These are phyloP conservation scores for Plectosphaerella sp. DNA, from an alignment of 2,329 filamentous ascomycete genomes.

Conservation along the genomic window DNA sequence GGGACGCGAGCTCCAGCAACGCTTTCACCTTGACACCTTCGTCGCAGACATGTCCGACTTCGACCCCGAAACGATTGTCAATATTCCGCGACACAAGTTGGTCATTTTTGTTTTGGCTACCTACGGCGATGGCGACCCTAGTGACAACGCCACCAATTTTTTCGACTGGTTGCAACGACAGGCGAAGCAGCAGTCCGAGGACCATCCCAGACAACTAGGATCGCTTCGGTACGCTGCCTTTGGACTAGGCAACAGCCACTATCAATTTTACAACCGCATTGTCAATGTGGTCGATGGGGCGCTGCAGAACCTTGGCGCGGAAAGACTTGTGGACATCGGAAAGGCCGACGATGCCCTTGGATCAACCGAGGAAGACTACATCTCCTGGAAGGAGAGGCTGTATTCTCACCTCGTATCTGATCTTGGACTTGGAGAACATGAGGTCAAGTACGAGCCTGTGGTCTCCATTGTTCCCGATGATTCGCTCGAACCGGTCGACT, in stretches of 20 bases:
- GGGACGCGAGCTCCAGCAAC: slow-evolving; percentile 94
- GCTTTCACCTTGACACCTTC: slow-evolving; percentile 97
- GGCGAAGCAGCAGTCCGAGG: slow-evolving; percentile 74
- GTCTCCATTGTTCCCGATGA: slow-evolving; percentile 78
- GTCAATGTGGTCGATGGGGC: slow-evolving; percentile 85
- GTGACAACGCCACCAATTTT: slow-evolving; percentile 97
- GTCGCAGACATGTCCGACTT: slow-evolving; percentile 97
- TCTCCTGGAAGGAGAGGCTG: not conserved
- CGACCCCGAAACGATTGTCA: slow-evolving; percentile 90
- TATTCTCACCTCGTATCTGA: not conserved
- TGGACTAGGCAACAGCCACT: slow-evolving; percentile 97
- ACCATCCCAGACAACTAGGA: slow-evolving; percentile 65
- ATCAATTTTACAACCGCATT: slow-evolving; percentile 99
- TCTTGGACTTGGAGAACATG: not conserved
- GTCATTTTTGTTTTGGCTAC: slow-evolving; percentile 95
- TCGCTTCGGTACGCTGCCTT: slow-evolving; percentile 93
- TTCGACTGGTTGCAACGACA: slow-evolving; percentile 91
- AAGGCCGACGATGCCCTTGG: not conserved
- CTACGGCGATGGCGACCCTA: slow-evolving; percentile 97
- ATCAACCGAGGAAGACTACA: not conserved
- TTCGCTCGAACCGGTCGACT: slow-evolving; percentile 67
- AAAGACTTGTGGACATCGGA: slow-evolving; percentile 75
- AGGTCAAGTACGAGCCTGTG: slow-evolving; percentile 70
- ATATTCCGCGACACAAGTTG: slow-evolving; percentile 82
- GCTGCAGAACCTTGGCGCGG: slow-evolving; percentile 76